Evolutionary conservation across 139 green algal species (phyloP), one percentile per base, ranked within the genome.

Genomic region (Tetraselmis striata): DNA sequence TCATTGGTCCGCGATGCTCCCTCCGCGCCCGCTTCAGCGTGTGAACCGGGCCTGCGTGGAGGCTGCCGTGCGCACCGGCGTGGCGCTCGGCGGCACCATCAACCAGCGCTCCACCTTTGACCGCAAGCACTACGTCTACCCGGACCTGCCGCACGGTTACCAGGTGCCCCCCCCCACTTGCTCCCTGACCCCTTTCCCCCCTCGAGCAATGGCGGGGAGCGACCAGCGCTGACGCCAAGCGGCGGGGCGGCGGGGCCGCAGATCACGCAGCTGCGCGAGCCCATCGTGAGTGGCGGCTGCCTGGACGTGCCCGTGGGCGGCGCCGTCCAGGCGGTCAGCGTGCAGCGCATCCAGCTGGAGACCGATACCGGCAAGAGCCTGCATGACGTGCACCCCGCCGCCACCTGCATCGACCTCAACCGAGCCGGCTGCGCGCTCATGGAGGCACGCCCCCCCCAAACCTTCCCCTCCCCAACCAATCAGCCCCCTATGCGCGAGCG

Each of bases 111-210:
- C 92, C 58, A 98, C 98, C 86, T 99, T 99, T 92, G 97, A 99
- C 90, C 90, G 96, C 81, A 99, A 99, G 90, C 96, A 99, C 86
- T 99, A 99, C 92, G 99, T 99, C 84, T 99, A 99, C 81, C 87
- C 95, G n/a, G 96, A 99, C 88, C 86, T 99, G 77, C 96, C 96
- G 5, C 99, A 99, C 83, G 96, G 96, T 28, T 99, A 99, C 90
- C 96, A 98, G 85, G 76, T 80, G 28, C 30, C 23, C 78, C 26
- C 28, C 25, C 32, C 31, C 28, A 45, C 78, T 31, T n/a, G 31
- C 78, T 59, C 78, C n/a, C 45, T 67, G 11, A 5, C 45, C 45
- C 45, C 45, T 18, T 67, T 18, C 18, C 45, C 45, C 45, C 45
- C 45, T 67, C 45, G 45, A 67, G n/a, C n/a, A n/a, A n/a, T n/a